Conservation (phyloP, 2,329 filamentous ascomycete species). For the Cordyceps cateniannulata region DNA sequence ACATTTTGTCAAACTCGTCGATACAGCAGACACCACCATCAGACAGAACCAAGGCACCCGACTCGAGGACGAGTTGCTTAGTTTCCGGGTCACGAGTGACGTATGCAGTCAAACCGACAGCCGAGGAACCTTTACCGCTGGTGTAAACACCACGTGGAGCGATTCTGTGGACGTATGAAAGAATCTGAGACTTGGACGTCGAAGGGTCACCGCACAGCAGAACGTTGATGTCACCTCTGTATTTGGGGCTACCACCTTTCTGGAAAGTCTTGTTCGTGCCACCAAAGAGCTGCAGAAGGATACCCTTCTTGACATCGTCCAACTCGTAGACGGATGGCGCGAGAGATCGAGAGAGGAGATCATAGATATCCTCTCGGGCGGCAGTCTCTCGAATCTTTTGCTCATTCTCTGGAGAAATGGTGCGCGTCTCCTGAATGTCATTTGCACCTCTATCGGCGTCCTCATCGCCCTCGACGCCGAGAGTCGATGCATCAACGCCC, state of each 20-base stretch:
- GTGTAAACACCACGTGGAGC: slow-evolving; percentile 82
- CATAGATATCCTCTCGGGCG: slow-evolving; percentile 79
- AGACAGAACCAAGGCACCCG: slow-evolving; percentile 70
- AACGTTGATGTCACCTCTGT: slow-evolving; percentile 95
- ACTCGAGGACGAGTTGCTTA: slow-evolving; percentile 72
- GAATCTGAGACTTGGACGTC: slow-evolving; percentile 89
- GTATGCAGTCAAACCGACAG: slow-evolving; percentile 74
- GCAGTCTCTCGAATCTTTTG: slow-evolving; percentile 79
- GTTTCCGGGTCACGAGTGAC: slow-evolving; percentile 77
- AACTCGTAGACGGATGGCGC: slow-evolving; percentile 96
- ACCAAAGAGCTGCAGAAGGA: slow-evolving; percentile 90
- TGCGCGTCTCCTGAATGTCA: slow-evolving; percentile 74
- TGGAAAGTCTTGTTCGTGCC: slow-evolving; percentile 98
- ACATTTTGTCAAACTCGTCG: slow-evolving; percentile 84
- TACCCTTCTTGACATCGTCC: slow-evolving; percentile 98
- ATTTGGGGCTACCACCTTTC: slow-evolving; percentile 91
- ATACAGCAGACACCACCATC: slow-evolving; percentile 81
- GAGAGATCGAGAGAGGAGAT: slow-evolving; percentile 81
- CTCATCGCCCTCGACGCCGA: slow-evolving; percentile 74
- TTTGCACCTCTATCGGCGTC: slow-evolving; percentile 58
- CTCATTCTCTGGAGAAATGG: slow-evolving; percentile 80
- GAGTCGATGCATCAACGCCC: slow-evolving; percentile 82
- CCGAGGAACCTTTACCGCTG: slow-evolving; percentile 73
- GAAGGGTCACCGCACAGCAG: slow-evolving; percentile 95
- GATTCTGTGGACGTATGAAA: slow-evolving; percentile 95